Evolutionary conservation across 176 grass and related monocot species (phyloP), one percentile per base, ranked within the genome.

Genomic region (Carex cristatella): DNA sequence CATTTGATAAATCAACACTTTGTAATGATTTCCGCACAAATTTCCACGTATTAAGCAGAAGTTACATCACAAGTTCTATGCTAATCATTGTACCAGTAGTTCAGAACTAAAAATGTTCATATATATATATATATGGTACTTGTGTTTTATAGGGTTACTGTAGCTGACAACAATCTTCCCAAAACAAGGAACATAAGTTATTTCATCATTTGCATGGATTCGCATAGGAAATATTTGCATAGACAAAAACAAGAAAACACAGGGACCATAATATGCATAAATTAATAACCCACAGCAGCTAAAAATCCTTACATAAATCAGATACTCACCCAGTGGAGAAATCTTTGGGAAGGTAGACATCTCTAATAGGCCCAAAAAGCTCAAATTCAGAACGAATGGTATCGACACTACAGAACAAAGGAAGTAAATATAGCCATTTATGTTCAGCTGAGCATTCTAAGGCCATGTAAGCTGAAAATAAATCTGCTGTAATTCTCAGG

Each of bases 261-360:
- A 3, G 28, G 37, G 14, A 30, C 4, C 1, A 56, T 56, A 7
- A 56, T 56, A 7, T 78, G 7, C 23, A 57, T 35, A 33, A 56
- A 57, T 57, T 32, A 31, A 31, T 9, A 56, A 57, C 23, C 23
- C 57, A 35, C 5, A 35, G 12, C 4, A 78, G 74, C 2, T 31
- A 14, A 30, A 54, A 31, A 31, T 14, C 3, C 55, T 54, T n/a
- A 77, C 48, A 32, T 55, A 78, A 57, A 78, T 56, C 13, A 56
- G 74, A 78, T 51, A 18, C 28, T 78, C 23, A 78, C 74, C 74
- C 74, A 33, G 74, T 78, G 74, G 71, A 76, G 46, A 76, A 57
- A 16, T 78, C 28, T 57, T 56, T 78, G 10, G 74, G 74, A 55
- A 55, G 74, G 28, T 56, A 55, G 12, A 78, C 23, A 57, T 57